These are phyloP conservation scores for Meripilus lineatus DNA, from an alignment of 1,284 basidiomycete species.

Conservation along the genomic window DNA sequence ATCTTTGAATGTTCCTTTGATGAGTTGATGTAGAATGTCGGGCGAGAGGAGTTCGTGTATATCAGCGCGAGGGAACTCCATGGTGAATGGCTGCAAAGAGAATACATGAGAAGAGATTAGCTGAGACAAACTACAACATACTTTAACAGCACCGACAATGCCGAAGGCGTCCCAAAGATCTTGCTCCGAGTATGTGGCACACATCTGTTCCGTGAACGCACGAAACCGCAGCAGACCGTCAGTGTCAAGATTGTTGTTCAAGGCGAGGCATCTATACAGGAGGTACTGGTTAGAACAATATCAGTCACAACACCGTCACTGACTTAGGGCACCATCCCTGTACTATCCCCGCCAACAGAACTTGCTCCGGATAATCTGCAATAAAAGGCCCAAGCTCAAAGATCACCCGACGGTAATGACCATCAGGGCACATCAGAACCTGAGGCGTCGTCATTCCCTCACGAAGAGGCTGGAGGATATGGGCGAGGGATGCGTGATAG, in stretches of 20 bases:
- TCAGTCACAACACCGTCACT: conserved; percentile 3
- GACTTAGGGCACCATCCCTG: conserved; percentile 19
- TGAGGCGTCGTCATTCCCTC: conserved; percentile 18
- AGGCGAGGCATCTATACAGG: conserved; percentile 5
- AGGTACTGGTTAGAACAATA: background rate
- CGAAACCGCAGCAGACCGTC: background rate
- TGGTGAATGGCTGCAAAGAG: background rate
- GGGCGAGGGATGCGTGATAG: conserved; percentile 14
- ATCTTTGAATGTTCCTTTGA: too few species aligned
- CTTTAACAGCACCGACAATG: conserved; percentile 15
- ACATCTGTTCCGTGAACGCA: conserved; percentile 10
- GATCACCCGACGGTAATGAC: conserved; percentile 18
- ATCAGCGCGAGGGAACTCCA: too few species aligned
- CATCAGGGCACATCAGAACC: conserved; percentile 19
- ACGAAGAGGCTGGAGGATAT: conserved; percentile 14
- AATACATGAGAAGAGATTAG: conserved; percentile 13
- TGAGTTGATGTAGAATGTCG: too few species aligned
- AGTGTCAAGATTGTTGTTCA: conserved; percentile 10
- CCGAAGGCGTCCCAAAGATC: conserved; percentile 18
- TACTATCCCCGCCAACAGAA: conserved; percentile 19
- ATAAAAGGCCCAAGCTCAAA: conserved; percentile 25
- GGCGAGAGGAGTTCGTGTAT: too few species aligned
- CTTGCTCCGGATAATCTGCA: conserved; percentile 28
- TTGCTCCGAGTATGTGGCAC: conserved; percentile 2
- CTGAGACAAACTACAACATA: background rate